Base-by-base conservation (phyloP, 1,284 basidiomycete genomes). In the Malassezia restricta region DNA sequence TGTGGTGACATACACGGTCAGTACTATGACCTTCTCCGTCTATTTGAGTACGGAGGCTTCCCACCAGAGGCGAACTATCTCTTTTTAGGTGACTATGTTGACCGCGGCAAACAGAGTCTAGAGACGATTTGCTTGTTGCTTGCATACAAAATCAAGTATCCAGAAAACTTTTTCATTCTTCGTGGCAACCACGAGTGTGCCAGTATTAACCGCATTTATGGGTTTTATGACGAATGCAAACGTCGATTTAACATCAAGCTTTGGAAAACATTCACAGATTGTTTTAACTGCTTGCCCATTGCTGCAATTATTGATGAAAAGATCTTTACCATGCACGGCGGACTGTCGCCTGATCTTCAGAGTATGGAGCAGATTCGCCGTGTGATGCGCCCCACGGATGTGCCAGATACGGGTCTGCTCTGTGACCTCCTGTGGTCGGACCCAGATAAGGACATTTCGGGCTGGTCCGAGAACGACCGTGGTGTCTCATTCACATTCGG, bases 321-420 rank as follows among this genome's bases (percentile, higher is more conserved):
- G 78, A 92, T 92, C 74, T 91, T 92, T 75, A 91, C 87, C 46
- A 76, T 76, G 74, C 87, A 92, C 68, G 86, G 86, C 45, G 85
- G 85, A 43, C 79, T 95, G 66, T 91, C 87, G 76, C 92, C 94
- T 46, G 91, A 96, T 77, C 79, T 98, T 61, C 91, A 96, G 79
- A 89, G 86, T 71, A 98, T 98, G 92, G 92, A 98, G 77, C 91
- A 98, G 79, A 98, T 98, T 79, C 81, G 94, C 75, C 82, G 92
- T 74, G 91, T 98, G 46, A 96, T 96, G 92, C 80, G 92, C 77
- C 94, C 92, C 37, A 98, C 92, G 55, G 92, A 98, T 76, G 92
- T 98, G 49, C 92, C 94, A 60, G 92, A 98, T 77, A 95, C 90
- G 61, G 91, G 90, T 87, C 79, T 96, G 51, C 81, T 98, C 42